Base-by-base conservation (phyloP, 768 basidiomycete genomes). In the Mrakia gelida region DNA sequence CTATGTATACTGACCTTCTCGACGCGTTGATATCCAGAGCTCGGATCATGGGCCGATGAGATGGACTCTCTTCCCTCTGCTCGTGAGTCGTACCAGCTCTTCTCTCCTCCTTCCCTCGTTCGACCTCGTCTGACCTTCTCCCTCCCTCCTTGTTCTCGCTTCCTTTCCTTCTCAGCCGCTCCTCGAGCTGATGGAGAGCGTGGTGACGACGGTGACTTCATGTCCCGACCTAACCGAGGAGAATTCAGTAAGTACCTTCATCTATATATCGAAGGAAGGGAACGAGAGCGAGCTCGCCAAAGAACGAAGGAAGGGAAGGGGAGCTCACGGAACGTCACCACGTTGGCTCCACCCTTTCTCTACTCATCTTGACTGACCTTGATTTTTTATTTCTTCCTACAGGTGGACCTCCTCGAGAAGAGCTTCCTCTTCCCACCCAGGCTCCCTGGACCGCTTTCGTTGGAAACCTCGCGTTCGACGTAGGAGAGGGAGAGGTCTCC, bases 11-110 rank as follows among this genome's bases (percentile, higher is more conserved):
- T 41, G 23, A 41, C 63, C 6, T n/a, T 73, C 34, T n/a, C 38
- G 6, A 23, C 26, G 26, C 52, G 16, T 45, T 38, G 8, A 28
- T 30, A 41, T 77, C 45, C 75, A 94, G 93, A 90, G 74, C 86
- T 92, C 73, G 96, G 94, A 82, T 95, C 93, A 83, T 99, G 97
- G 97, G 97, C 97, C 10, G 97, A 98, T 84, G 97, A 98, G 85
- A 95, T 98, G 93, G 95, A 97, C 81, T 82, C 88, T 43, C 88
- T 98, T 80, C 96, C 96, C 38, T 92, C 90, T 81, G 95, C 94
- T 83, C 96, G 96, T 98, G 86, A 86, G 95, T 88, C 56, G 32
- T 13, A 30, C 26, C 32, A 28, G 38, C 49, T 67, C 52, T 59
- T 32, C 34, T 49, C 73, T 9, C 45, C 32, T 23, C 62, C 75